Evolutionary conservation across 1,284 basidiomycete species (phyloP), one percentile per base, ranked within the genome.

Genomic region (Malassezia arunalokei): DNA sequence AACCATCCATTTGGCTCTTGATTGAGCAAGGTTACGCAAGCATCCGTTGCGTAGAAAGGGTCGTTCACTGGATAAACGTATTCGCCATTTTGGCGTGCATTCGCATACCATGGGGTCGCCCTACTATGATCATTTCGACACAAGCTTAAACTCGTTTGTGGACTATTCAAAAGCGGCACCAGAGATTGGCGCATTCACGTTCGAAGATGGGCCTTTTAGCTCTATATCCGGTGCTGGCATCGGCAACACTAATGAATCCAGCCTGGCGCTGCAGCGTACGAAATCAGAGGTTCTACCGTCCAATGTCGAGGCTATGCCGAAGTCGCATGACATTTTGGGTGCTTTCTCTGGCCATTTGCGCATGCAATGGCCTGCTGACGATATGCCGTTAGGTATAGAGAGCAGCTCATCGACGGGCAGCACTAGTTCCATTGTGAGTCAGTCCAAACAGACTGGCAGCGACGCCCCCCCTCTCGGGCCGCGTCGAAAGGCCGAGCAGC

Each of bases 341-440:
- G 33, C 31, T 12, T 15, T 32, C n/a, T 28, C 8, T 27, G 33
- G 44, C 44, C 27, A 14, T 12, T 31, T 47, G 35, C 32, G 24
- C 15, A 7, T 31, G 28, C 24, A 28, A 12, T 20, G 40, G 45
- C 45, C 45, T 24, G 43, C 51, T 15, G 51, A 53, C 27, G 51
- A 53, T 20, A 3, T 48, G 3, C 30, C 45, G 20, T 27, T 43
- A 8, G 42, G 41, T 24, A 39, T 54, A 15, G 52, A 54, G 8
- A 49, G 52, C 42, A 45, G 52, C 24, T 49, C 52, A 3, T 49
- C 47, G 14, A 49, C 41, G 6, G 42, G 31, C 29, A 54, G 52
- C 43, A 45, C 52, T 0, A 49, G 47, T 38, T 44, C 41, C 17
- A 20, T 49, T 14, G 6, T 35, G 15, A 51, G 52, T 30, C 24